Base-by-base conservation (phyloP, 129 eudicot genomes). In the Lactuca sativa region DNA sequence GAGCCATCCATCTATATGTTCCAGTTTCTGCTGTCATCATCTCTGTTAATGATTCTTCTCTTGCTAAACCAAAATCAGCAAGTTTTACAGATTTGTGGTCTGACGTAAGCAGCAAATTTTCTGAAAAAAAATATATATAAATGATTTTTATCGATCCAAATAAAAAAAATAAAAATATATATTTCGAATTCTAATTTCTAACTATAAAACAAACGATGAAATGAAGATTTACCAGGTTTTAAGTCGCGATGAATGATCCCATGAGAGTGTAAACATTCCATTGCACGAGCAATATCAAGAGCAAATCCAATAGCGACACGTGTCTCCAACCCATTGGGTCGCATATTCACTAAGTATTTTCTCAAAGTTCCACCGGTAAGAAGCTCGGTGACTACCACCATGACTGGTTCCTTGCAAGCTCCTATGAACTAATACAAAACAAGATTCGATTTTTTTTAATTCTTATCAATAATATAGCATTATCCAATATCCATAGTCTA, bases 191-290 rank as follows among this genome's bases (percentile, higher is more conserved):
- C 51, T 17, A 31, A 47, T 47, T 58, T 65, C 43, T 32, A 31
- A 6, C 41, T 64, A 17, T 15, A 16, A 56, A 43, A 14, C 44
- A 30, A 9, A 21, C 18, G 57, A 65, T 11, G 32, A 32, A 25
- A 25, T 25, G 30, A 25, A 25, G 2, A 1, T 25, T 13, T 84
- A 84, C 96, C 96, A 52, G 97, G 96, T 69, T 92, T 92, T 32
- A 92, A 71, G 86, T 92, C 97, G 17, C 97, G 91, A 48, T 92
- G 97, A 47, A 92, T 88, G n/a, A 92, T 88, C 57, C 97, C 97
- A 38, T 88, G 96, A 2, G 95, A 82, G 60, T 92, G 97, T 60
- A 92, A 79, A 76, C 95, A 92, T 64, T 92, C 97, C 97, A 92
- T 92, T 54, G 91, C 96, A 65, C 97, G 96, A 70, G 97, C 96